Conservation (phyloP, 2,329 filamentous ascomycete genomes). For the Raffaelea arxii region DNA sequence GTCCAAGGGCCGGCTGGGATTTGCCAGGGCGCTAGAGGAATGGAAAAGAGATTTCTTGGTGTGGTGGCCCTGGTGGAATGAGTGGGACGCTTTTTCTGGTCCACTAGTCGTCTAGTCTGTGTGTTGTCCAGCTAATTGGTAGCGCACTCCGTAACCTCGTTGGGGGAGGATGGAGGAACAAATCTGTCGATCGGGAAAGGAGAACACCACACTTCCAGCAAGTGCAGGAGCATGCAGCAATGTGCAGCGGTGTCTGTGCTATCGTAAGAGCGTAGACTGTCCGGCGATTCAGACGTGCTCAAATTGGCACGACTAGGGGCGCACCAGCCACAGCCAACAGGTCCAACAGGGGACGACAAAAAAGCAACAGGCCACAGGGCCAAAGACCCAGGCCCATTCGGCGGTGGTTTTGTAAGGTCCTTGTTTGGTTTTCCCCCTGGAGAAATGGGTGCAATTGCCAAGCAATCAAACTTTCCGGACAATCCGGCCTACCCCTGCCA, state of each 20-base stretch:
- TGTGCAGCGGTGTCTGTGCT: background rate
- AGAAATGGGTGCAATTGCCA: too few relatives aligned
- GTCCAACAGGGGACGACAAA: background rate
- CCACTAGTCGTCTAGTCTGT: too few relatives aligned
- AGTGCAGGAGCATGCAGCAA: background rate
- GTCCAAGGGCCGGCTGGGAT: background rate
- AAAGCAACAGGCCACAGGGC: background rate
- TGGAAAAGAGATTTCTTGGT: background rate
- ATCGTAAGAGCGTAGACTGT: background rate
- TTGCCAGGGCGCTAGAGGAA: background rate
- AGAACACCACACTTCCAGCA: too few relatives aligned
- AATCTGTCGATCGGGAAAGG: constrained; percentile 1
- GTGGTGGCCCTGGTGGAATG: background rate
- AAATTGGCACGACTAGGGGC: background rate
- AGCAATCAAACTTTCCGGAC: constrained; percentile 2
- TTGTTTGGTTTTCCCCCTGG: too few relatives aligned
- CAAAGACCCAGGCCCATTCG: constrained; percentile 2
- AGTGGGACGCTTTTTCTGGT: too few relatives aligned
- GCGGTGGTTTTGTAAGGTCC: background rate
- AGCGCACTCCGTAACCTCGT: background rate
- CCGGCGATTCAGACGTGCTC: too few relatives aligned
- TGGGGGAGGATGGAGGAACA: background rate
- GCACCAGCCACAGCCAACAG: background rate
- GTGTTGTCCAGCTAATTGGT: constrained; percentile 1
- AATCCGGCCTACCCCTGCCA: constrained; percentile 1